Percentiles rank a stretch among this genome's conserved stretches.
Conservation (phyloP, 2,329 filamentous ascomycete species). For the Aspergillus pseudoterreus region DNA sequence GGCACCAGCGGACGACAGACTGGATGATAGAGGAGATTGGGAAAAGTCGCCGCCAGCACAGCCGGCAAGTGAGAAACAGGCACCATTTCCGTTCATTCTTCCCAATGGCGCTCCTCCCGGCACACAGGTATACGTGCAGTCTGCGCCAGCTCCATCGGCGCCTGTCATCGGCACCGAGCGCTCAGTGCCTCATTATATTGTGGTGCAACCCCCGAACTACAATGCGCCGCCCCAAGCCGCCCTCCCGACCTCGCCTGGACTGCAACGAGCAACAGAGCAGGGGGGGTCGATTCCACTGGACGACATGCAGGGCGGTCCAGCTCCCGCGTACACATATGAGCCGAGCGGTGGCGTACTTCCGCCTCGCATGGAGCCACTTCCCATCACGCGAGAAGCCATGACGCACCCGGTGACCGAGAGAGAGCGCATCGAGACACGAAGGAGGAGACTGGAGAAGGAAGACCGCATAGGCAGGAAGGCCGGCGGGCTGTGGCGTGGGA, state of each 20-base stretch:
- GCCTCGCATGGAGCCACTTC: conserved; percentile 21
- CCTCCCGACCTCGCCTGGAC: conserved; percentile 59
- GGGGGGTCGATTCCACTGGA: conserved; percentile 59
- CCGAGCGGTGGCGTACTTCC: conserved; percentile 17
- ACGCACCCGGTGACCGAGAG: conserved; percentile 19
- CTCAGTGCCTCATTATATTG: conserved; percentile 46
- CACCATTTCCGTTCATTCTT: conserved; percentile 9
- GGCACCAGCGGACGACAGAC: neutral
- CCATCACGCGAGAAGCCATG: conserved; percentile 21
- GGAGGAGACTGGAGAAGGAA: conserved; percentile 63
- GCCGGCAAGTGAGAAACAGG: conserved; percentile 2
- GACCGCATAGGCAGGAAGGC: conserved; percentile 56
- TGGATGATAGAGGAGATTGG: neutral
- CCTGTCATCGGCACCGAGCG: conserved; percentile 52
- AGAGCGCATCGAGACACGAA: conserved; percentile 47
- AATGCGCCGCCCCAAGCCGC: conserved; percentile 51
- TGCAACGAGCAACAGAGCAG: conserved; percentile 60
- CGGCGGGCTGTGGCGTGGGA: conserved; percentile 63
- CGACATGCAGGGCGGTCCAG: conserved; percentile 47
- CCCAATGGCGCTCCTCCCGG: conserved; percentile 4
- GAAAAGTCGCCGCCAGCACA: conserved; percentile 2
- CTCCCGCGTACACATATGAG: conserved; percentile 36
- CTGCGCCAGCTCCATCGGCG: conserved; percentile 40
- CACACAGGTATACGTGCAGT: conserved; percentile 5
- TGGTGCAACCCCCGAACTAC: conserved; percentile 57